phyloP scores from a whole-genome alignment of 2,329 filamentous ascomycete genomes.

The Ustilaginoidea virens region DNA sequence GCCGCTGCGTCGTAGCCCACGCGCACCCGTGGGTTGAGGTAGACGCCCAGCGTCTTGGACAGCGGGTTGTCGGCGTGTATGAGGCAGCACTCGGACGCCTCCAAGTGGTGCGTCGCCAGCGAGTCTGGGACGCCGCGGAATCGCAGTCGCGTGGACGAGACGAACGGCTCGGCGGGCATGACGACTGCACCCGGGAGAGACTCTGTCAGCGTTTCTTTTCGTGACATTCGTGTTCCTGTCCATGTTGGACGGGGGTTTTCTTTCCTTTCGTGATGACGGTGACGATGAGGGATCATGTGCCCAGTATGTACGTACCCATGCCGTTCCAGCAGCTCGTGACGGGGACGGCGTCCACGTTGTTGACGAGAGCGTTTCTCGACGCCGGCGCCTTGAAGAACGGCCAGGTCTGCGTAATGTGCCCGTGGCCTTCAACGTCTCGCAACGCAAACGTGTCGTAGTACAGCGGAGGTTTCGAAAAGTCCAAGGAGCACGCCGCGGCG shows the following conservation, averaged over 20 bases:
- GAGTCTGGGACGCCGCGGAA: conserved; percentile 51
- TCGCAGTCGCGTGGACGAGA: conserved; percentile 27
- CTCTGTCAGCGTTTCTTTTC: neutral
- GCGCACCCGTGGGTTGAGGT: conserved; percentile 52
- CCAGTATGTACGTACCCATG: conserved; percentile 16
- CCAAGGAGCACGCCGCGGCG: conserved; percentile 45
- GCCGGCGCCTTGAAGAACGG: conserved; percentile 37
- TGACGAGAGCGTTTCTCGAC: conserved; percentile 38
- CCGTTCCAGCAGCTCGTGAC: conserved; percentile 31
- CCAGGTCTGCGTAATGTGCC: conserved; percentile 38
- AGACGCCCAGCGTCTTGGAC: conserved; percentile 38
- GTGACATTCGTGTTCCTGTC: no score
- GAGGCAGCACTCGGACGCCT: conserved; percentile 68
- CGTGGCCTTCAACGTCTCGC: conserved; percentile 34
- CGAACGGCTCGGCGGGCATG: conserved; percentile 41
- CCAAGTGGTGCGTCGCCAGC: conserved; percentile 46
- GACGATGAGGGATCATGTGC: no score
- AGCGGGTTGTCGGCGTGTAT: conserved; percentile 58
- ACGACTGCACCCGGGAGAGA: conserved; percentile 15
- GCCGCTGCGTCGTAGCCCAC: conserved; percentile 46
- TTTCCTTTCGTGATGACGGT: no score
- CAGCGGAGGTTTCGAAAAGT: conserved; percentile 36
- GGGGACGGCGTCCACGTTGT: conserved; percentile 28
- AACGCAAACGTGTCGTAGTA: conserved; percentile 51
- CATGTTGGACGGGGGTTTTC: no score